Evolutionary conservation across 2,329 filamentous ascomycete genomes (phyloP).

Genomic region (Geosmithia morbida): DNA sequence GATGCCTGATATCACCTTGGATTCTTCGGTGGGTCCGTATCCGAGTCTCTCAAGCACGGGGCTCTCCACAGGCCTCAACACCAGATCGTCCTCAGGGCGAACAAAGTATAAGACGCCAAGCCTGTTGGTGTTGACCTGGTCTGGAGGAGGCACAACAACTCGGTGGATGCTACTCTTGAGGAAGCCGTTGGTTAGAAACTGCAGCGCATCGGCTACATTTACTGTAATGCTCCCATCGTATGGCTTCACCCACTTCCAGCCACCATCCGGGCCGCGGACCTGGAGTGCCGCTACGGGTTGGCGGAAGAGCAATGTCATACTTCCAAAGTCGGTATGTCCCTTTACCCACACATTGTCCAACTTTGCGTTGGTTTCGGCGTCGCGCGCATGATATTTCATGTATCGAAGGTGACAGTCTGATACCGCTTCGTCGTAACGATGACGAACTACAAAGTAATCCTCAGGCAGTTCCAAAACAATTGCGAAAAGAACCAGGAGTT

Average conservation of each 20-base stretch:
- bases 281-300: slow-evolving; percentile 43
- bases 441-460: slow-evolving; percentile 36
- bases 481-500: slow-evolving; percentile 19
- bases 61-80: slow-evolving; percentile 15
- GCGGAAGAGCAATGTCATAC: slow-evolving; percentile 39
- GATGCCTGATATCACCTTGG: slow-evolving; percentile 13
- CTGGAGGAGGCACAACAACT: slow-evolving; percentile 24
- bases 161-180: slow-evolving; percentile 28
- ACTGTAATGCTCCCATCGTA: slow-evolving; percentile 34
- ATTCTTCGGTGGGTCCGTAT: slow-evolving; percentile 9
- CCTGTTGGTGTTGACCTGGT: slow-evolving; percentile 27
- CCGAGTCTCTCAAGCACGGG: slow-evolving; percentile 16
- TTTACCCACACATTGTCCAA: slow-evolving; percentile 19
- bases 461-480: slow-evolving; percentile 42
- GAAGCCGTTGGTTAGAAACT: slow-evolving; percentile 30
- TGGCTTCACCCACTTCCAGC: slow-evolving; percentile 35
- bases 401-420: slow-evolving; percentile 44
- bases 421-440: slow-evolving; percentile 33
- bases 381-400: slow-evolving; percentile 40
- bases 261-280: slow-evolving; percentile 24
- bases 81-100: slow-evolving; percentile 17
- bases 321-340: slow-evolving; percentile 40
- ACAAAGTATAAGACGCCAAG: slow-evolving; percentile 30
- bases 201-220: slow-evolving; percentile 34
- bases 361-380: slow-evolving; percentile 23